These are phyloP conservation scores for Immersiella caudata DNA, from an alignment of 495 filamentous ascomycete species.

Conservation along the genomic window DNA sequence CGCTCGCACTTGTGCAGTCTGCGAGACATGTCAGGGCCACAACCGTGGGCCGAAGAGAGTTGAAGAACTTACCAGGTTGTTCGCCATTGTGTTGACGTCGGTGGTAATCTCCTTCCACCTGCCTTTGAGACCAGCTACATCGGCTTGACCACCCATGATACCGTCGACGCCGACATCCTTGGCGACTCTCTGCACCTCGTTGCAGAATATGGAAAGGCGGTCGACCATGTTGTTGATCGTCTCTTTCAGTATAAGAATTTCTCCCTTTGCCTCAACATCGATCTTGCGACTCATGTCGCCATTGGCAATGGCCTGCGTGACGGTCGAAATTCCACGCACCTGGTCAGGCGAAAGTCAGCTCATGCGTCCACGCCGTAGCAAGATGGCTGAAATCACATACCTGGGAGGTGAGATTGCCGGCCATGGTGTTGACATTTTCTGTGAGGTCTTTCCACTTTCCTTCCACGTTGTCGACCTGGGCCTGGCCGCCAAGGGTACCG, in stretches of 20 bases:
- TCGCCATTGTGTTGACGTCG: constrained; percentile 98
- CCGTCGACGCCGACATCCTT: constrained; percentile 97
- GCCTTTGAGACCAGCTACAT: constrained; percentile 89
- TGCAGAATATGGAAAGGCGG: constrained; percentile 93
- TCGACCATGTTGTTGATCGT: constrained; percentile 99
- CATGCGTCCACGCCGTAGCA: background rate
- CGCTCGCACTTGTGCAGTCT: constrained; percentile 94
- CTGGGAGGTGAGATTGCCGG: constrained; percentile 90
- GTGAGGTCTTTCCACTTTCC: constrained; percentile 99
- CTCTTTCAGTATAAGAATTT: constrained; percentile 90
- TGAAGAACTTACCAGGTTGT: constrained; percentile 67
- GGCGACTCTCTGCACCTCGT: constrained; percentile 92
- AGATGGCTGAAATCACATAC: constrained; percentile 27
- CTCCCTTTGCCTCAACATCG: constrained; percentile 91
- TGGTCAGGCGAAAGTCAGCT: constrained; percentile 27
- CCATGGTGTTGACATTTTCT: constrained; percentile 95
- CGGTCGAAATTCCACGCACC: constrained; percentile 93
- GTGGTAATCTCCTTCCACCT: constrained; percentile 99
- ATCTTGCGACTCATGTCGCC: constrained; percentile 95
- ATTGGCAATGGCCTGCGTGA: constrained; percentile 95
- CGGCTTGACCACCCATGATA: constrained; percentile 98
- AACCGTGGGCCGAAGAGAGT: background rate
- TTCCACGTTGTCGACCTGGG: constrained; percentile 95
- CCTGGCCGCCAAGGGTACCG: constrained; percentile 92
- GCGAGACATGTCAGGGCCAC: constrained; percentile 21